Evolutionary conservation across 176 grass and related monocot genomes (phyloP), one percentile per base, ranked within the genome.

Genomic region (Paspalum vaginatum): DNA sequence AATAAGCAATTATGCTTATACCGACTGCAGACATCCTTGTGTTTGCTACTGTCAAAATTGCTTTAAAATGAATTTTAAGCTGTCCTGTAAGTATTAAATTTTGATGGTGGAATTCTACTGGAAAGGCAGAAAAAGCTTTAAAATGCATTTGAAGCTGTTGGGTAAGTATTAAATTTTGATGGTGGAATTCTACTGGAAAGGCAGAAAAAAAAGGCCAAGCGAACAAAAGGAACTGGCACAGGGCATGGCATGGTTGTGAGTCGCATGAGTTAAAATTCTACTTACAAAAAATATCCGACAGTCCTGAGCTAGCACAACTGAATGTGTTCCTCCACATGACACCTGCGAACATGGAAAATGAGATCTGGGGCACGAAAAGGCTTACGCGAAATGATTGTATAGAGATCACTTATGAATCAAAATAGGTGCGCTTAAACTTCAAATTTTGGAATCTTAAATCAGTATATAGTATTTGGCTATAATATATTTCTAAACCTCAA

Each of bases 321-420:
- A 98, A 91, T 98, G 95, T 62, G 95, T 98, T 71, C 95, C 95
- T 78, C 95, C 92, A 52, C 95, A 98, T 74, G 95, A 94, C 75
- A 98, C 90, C 95, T 98, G 71, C 65, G 81, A 21, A 26, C 5
- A 77, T 74, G 54, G 13, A 74, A 70, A 71, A 43, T 61, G 47
- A 88, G 61, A 70, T 17, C 46, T 65, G 2, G n/a, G n/a, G n/a
- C n/a, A n/a, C n/a, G n/a, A n/a, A n/a, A n/a, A n/a, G n/a, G n/a
- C n/a, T n/a, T n/a, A n/a, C n/a, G n/a, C n/a, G n/a, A n/a, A n/a
- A n/a, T n/a, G n/a, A n/a, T n/a, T n/a, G n/a, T n/a, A n/a, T n/a
- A n/a, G n/a, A n/a, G n/a, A n/a, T n/a, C n/a, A n/a, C n/a, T n/a
- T n/a, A n/a, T n/a, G n/a, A n/a, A n/a, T n/a, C n/a, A n/a, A n/a